Evolutionary conservation across 495 filamentous ascomycete species (phyloP).

Genomic region (Xylaria curta): DNA sequence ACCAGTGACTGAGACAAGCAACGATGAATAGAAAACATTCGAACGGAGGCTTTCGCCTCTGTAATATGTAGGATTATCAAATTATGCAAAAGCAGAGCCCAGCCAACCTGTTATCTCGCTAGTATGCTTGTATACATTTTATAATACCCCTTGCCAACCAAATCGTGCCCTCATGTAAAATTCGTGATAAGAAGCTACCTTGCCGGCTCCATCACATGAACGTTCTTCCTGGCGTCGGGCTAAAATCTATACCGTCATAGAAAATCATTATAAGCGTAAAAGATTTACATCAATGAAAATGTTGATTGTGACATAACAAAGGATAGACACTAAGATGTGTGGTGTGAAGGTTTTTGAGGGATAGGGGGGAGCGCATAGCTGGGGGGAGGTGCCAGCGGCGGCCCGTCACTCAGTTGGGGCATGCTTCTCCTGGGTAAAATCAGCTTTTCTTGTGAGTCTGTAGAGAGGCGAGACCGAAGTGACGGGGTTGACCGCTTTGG

Average conservation of each 20-base stretch:
- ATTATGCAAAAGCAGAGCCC: neutral
- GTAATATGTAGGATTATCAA: neutral
- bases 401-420: constrained; percentile 63
- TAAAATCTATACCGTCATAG: neutral
- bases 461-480: constrained; percentile 36
- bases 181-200: constrained; percentile 11
- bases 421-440: constrained; percentile 59
- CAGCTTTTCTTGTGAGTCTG: constrained; percentile 38
- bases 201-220: neutral
- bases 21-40: neutral
- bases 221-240: neutral
- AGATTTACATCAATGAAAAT: constrained; percentile 11
- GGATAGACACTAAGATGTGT: neutral
- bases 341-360: constrained; percentile 43
- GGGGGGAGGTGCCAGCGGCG: constrained; percentile 68
- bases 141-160: neutral
- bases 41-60: neutral
- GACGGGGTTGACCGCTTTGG: constrained; percentile 39
- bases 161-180: constrained; percentile 16
- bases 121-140: constrained; percentile 12
- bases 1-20: too few species aligned
- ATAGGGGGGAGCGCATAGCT: constrained; percentile 68
- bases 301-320: constrained; percentile 10
- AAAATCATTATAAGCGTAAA: constrained; percentile 16
- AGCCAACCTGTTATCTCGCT: constrained; percentile 3